Conservation (phyloP, 1,284 basidiomycete genomes). For the Kwoniella shivajii region DNA sequence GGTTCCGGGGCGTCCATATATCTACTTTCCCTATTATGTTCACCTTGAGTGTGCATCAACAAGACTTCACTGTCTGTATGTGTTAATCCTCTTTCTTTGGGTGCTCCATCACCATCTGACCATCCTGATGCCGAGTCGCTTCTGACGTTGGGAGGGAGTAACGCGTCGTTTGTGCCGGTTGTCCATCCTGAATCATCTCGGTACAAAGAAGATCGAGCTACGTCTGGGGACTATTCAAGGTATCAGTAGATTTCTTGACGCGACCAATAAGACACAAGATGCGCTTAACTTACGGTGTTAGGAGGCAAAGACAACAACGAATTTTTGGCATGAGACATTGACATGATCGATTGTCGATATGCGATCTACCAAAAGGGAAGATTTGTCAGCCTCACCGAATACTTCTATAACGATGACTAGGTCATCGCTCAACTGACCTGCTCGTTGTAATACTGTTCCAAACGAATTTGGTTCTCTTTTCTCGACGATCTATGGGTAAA, state of each 20-base stretch:
- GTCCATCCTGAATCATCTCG: slow-evolving; percentile 30
- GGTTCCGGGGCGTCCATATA: slow-evolving; percentile 16
- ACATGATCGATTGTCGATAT: slow-evolving; percentile 55
- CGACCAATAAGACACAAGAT: too few species aligned
- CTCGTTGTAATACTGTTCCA: slow-evolving; percentile 83
- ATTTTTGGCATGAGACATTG: slow-evolving; percentile 52
- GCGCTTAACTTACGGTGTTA: slow-evolving; percentile 30
- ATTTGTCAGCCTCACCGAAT: not conserved
- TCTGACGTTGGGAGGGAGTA: slow-evolving; percentile 43
- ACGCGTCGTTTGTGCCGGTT: slow-evolving; percentile 18
- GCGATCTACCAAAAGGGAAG: slow-evolving; percentile 39
- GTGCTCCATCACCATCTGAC: slow-evolving; percentile 22
- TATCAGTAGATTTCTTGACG: not conserved
- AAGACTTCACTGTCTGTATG: slow-evolving; percentile 28
- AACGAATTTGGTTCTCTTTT: slow-evolving; percentile 73
- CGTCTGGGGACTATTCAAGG: slow-evolving; percentile 22
- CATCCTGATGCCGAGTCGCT: slow-evolving; percentile 32
- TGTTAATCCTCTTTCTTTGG: not conserved
- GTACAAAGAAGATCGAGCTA: slow-evolving; percentile 30
- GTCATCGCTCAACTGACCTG: slow-evolving; percentile 59
- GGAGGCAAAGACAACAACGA: slow-evolving; percentile 44
- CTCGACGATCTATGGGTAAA: slow-evolving; percentile 70
- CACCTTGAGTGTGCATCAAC: slow-evolving; percentile 15
- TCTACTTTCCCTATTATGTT: slow-evolving; percentile 1
- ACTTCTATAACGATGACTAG: not conserved